These are phyloP conservation scores for Nannochloris sp. DNA, from an alignment of 139 green algal genomes.

Conservation along the genomic window DNA sequence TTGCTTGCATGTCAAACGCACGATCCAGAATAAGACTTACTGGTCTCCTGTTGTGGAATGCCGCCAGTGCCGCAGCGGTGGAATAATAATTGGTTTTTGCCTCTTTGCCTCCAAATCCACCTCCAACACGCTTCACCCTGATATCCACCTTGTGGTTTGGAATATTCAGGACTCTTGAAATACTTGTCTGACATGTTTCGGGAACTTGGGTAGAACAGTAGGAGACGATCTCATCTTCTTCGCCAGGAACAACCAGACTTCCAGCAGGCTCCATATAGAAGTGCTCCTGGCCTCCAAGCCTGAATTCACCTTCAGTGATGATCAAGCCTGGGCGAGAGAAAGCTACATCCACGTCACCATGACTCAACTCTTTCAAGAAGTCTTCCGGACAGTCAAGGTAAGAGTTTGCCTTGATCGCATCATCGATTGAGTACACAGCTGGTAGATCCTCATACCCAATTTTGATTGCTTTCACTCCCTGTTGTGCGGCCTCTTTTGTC, in stretches of 20 bases:
- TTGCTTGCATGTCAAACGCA: conserved; percentile 86
- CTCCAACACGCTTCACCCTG: conserved; percentile 84
- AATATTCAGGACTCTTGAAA: conserved; percentile 68
- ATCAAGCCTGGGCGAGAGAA: conserved; percentile 31
- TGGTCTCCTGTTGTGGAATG: conserved; percentile 56
- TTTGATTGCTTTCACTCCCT: conserved; percentile 54
- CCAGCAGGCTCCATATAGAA: conserved; percentile 94
- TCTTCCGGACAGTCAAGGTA: conserved; percentile 29
- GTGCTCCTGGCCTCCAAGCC: conserved; percentile 80
- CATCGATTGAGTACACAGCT: conserved; percentile 76
- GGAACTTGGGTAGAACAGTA: conserved; percentile 37
- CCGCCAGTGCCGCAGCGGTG: conserved; percentile 61
- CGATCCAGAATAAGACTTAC: conserved; percentile 77
- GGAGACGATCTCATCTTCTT: too few relatives aligned
- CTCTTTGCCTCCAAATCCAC: conserved; percentile 96
- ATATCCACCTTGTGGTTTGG: conserved; percentile 76
- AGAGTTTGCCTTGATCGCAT: conserved; percentile 58
- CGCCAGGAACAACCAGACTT: conserved; percentile 62
- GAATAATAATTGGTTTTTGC: conserved; percentile 68
- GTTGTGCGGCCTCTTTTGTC: conserved; percentile 43
- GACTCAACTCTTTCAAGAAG: conserved; percentile 9
- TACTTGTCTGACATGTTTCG: conserved; percentile 67
- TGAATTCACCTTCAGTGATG: conserved; percentile 48
- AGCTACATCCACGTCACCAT: conserved; percentile 29
- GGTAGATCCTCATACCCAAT: conserved; percentile 84